phyloP scores from a whole-genome alignment of 176 grass and related monocot species.

The Oryza nivara region DNA sequence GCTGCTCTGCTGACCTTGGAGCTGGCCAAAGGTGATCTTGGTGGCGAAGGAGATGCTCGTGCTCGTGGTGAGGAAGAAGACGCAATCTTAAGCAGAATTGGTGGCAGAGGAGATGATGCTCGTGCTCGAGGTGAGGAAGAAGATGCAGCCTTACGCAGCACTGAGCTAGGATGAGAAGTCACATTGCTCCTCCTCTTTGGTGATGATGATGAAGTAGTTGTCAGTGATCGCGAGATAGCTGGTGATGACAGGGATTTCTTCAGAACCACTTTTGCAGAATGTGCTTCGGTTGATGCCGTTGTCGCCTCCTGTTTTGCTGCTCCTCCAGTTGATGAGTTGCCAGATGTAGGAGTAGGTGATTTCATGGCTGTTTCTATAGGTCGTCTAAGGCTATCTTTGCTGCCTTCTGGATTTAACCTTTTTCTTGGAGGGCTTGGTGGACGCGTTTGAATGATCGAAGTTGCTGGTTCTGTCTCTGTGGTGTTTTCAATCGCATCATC shows the following conservation, averaged over 20 bases:
- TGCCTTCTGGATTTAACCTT: not conserved
- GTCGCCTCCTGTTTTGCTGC: conserved; percentile 7
- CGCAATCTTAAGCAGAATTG: not conserved
- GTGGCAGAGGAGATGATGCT: not conserved
- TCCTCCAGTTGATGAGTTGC: not conserved
- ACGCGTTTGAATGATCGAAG: not conserved
- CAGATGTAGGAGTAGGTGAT: not conserved
- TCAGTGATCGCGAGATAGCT: not conserved
- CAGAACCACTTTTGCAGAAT: not conserved
- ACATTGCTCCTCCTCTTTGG: not conserved
- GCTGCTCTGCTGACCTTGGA: not conserved
- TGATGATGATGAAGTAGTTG: not conserved
- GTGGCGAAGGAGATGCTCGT: conserved; percentile 13
- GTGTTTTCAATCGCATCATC: not conserved
- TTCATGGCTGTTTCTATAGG: not conserved
- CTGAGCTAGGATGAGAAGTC: conserved; percentile 1
- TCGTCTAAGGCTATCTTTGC: not conserved
- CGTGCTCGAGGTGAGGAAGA: not conserved
- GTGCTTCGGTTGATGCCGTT: not conserved
- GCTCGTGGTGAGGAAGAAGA: not conserved
- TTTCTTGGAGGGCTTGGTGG: not conserved
- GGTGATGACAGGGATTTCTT: conserved; percentile 29
- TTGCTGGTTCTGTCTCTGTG: not conserved
- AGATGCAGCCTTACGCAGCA: not conserved
- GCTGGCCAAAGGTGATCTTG: not conserved